phyloP scores from a whole-genome alignment of 2,329 filamentous ascomycete species.

The Tolypocladium endophyticum region DNA sequence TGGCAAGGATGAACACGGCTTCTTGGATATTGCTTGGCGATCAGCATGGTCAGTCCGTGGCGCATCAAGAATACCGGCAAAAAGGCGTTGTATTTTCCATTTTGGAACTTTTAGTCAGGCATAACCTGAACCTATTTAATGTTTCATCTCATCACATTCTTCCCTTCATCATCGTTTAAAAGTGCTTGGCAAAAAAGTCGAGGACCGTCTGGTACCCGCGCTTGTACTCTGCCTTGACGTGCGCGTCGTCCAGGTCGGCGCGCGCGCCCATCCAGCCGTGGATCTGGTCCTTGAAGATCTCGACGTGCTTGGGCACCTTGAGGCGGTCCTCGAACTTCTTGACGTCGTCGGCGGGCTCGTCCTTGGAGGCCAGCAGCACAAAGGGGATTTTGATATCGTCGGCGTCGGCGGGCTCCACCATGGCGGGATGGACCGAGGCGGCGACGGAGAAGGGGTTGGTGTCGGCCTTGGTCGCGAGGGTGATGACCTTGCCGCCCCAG shows the following conservation, averaged over 20 bases:
- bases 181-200: slow-evolving; percentile 45
- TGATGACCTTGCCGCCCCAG: slow-evolving; percentile 61
- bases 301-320: slow-evolving; percentile 45
- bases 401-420: slow-evolving; percentile 54
- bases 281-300: slow-evolving; percentile 56
- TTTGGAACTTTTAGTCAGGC: neutral
- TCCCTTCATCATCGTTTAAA: slow-evolving; percentile 12
- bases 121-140: neutral
- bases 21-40: neutral
- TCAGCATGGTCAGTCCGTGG: neutral
- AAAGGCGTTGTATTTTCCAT: neutral
- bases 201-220: slow-evolving; percentile 51
- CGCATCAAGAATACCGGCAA: neutral
- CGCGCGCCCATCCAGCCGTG: slow-evolving; percentile 69
- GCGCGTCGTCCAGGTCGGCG: slow-evolving; percentile 43
- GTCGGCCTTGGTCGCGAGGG: slow-evolving; percentile 36
- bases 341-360: slow-evolving; percentile 47
- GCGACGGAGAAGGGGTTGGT: slow-evolving; percentile 45
- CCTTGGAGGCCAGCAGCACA: slow-evolving; percentile 53
- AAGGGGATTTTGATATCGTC: slow-evolving; percentile 49
- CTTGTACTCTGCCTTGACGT: slow-evolving; percentile 50
- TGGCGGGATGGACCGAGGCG: slow-evolving; percentile 47
- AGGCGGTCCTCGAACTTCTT: slow-evolving; percentile 46
- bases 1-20: neutral
- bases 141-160: neutral